A percentile compares a stretch with the other conserved stretches of the same genome.
Evolutionary conservation across 306 rosid species (phyloP).

Genomic region (Parietaria judaica): DNA sequence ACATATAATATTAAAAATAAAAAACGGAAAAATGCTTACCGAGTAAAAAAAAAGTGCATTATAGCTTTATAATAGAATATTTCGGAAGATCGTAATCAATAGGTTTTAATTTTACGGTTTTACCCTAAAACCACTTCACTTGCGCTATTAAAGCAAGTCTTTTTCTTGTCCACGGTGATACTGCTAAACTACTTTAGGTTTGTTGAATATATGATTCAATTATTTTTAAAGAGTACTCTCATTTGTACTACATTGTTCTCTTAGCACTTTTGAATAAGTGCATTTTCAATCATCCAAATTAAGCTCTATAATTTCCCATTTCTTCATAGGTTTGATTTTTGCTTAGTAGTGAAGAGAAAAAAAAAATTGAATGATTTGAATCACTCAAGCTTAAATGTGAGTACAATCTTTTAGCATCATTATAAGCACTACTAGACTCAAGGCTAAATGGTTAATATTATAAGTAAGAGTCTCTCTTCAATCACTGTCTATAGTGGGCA

Average conservation of each 20-base stretch:
- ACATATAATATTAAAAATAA: no score
- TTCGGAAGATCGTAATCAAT: no score
- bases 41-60: no score
- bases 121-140: no score
- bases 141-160: no score
- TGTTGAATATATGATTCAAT: no score
- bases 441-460: neutral
- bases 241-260: neutral
- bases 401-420: neutral
- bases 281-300: neutral
- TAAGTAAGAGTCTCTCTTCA: conserved; percentile 8
- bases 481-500: conserved; percentile 14
- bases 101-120: no score
- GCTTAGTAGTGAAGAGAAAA: conserved; percentile 4
- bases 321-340: no score
- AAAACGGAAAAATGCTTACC: no score
- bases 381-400: neutral
- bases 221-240: neutral
- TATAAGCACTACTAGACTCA: neutral
- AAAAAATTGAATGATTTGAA: neutral
- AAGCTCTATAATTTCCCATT: neutral
- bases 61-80: no score
- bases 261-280: neutral
- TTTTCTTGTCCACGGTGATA: no score
- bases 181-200: no score